A percentile compares a stretch with the other conserved stretches of the same genome.
Conservation (phyloP, 805 yeast genomes). For the Ogataea nitratoaversa region DNA sequence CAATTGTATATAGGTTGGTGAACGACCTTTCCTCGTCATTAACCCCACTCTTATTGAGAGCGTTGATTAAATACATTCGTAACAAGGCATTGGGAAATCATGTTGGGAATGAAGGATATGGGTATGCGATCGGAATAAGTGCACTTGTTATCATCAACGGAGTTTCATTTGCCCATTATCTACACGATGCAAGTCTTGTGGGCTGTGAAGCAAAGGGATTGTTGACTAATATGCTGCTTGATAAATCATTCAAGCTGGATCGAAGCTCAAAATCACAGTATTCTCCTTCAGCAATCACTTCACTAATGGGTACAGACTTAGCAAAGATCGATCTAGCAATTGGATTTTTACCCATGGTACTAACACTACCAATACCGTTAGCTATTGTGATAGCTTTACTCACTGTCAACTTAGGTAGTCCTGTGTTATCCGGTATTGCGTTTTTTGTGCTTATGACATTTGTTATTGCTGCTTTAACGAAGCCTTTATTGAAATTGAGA, state of each 20-base stretch:
- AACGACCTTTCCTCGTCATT: conserved; percentile 49
- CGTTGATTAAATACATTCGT: conserved; percentile 62
- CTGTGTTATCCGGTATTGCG: conserved; percentile 68
- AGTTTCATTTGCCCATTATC: conserved; percentile 54
- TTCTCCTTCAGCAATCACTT: conserved; percentile 69
- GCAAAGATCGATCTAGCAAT: conserved; percentile 75
- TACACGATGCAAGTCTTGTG: conserved; percentile 52
- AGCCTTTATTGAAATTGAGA: conserved; percentile 51
- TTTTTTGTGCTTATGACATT: conserved; percentile 48
- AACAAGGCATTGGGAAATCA: conserved; percentile 40
- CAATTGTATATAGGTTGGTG: conserved; percentile 37
- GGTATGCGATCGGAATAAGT: conserved; percentile 69
- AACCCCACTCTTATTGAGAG: conserved; percentile 63
- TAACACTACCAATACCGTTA: conserved; percentile 62
- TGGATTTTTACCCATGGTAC: conserved; percentile 58
- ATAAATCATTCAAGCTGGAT: conserved; percentile 62
- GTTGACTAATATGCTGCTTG: conserved; percentile 63
- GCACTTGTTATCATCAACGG: conserved; percentile 49
- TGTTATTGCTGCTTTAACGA: conserved; percentile 43
- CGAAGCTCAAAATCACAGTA: conserved; percentile 45
- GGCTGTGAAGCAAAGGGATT: conserved; percentile 74
- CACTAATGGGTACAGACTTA: conserved; percentile 76
- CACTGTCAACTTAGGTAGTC: conserved; percentile 63
- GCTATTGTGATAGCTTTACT: conserved; percentile 61
- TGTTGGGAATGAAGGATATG: conserved; percentile 57